phyloP scores from a whole-genome alignment of 345 rosid species.

The Eutrema yunnanense region DNA sequence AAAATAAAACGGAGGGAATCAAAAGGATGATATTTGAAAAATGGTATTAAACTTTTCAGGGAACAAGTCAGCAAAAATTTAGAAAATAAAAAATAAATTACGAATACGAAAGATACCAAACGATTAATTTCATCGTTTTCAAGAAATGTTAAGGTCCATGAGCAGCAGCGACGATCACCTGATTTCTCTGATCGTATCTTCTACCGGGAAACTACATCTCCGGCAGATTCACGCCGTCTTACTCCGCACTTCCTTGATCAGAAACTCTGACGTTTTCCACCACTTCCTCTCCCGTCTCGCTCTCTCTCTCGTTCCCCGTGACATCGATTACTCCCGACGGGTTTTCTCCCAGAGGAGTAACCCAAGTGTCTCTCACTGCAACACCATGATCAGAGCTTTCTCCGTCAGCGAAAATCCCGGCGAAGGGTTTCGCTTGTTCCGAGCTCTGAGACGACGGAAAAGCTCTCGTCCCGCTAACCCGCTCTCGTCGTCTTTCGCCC shows the following conservation, averaged over 20 bases:
- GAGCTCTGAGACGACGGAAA: slow-evolving; percentile 36
- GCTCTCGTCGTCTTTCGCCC: slow-evolving; percentile 47
- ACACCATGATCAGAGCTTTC: slow-evolving; percentile 67
- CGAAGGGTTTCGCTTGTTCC: slow-evolving; percentile 48
- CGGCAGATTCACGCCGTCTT: slow-evolving; percentile 69
- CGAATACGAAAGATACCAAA: too few relatives aligned
- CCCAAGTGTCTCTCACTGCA: slow-evolving; percentile 52
- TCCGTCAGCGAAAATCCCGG: slow-evolving; percentile 39
- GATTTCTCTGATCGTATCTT: slow-evolving; percentile 50
- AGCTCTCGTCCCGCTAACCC: slow-evolving; percentile 39
- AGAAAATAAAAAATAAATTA: too few relatives aligned
- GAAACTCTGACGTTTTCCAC: slow-evolving; percentile 40
- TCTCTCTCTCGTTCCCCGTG: slow-evolving; percentile 32
- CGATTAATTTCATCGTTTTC: not conserved
- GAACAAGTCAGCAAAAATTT: too few relatives aligned
- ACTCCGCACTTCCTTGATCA: slow-evolving; percentile 41
- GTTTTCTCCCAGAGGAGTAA: slow-evolving; percentile 43
- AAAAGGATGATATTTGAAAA: too few relatives aligned
- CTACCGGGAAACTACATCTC: slow-evolving; percentile 40
- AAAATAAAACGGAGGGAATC: too few relatives aligned
- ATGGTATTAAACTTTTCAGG: too few relatives aligned
- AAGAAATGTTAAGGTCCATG: slow-evolving; percentile 11
- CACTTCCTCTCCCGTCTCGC: slow-evolving; percentile 53
- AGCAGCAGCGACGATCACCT: slow-evolving; percentile 22
- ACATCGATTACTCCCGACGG: slow-evolving; percentile 39